These are phyloP conservation scores for Pyrus betulifolia DNA, from an alignment of 306 rosid species.

Conservation along the genomic window DNA sequence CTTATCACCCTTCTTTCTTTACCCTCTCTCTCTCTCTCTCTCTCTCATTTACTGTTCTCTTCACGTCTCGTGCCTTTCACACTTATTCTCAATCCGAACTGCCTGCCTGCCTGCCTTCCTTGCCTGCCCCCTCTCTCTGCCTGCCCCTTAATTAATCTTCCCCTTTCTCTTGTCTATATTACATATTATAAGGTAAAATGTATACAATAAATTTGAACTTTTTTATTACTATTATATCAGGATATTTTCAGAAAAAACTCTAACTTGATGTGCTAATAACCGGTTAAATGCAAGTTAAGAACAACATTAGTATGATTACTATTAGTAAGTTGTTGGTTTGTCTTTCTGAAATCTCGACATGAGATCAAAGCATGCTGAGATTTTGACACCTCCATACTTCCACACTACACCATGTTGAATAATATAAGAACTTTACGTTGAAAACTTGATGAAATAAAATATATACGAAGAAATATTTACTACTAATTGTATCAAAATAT, in stretches of 20 bases:
- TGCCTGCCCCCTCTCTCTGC: conserved; percentile 14
- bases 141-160: conserved; percentile 5
- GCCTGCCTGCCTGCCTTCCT: conserved; percentile 37
- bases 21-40: conserved; percentile 6
- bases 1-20: conserved; percentile 38
- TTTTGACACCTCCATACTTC: not conserved
- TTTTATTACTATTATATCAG: not conserved
- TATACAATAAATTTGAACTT: no score
- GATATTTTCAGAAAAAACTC: no score
- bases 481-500: not conserved
- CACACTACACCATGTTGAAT: not conserved
- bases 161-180: not conserved
- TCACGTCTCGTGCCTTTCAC: conserved; percentile 75
- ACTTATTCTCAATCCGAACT: conserved; percentile 89
- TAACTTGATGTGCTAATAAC: not conserved
- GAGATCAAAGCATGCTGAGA: not conserved
- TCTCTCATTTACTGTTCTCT: conserved; percentile 38
- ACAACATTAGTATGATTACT: not conserved
- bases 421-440: no score
- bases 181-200: no score
- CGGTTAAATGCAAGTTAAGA: not conserved
- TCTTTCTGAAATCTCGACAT: not conserved
- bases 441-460: no score
- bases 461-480: no score
- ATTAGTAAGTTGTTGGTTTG: not conserved